Conservation (phyloP, 2,329 filamentous ascomycete genomes). For the Exophiala calicioides region DNA sequence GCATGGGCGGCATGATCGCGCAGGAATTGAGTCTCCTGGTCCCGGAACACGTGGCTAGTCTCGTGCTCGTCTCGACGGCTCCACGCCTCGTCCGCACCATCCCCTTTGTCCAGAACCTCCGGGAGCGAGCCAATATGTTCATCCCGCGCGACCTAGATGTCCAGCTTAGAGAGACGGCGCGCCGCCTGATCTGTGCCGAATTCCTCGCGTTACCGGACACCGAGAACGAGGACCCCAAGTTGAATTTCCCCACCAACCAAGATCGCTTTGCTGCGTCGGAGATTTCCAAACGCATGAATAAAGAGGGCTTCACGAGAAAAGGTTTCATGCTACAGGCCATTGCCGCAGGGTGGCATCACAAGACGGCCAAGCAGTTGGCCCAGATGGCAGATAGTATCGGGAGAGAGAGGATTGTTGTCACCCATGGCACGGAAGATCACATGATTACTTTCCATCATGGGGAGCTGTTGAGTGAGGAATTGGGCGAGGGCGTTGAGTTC, state of each 20-base stretch:
- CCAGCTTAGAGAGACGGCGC: slow-evolving; percentile 64
- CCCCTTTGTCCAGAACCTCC: slow-evolving; percentile 63
- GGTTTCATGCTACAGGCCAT: slow-evolving; percentile 77
- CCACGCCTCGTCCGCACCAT: slow-evolving; percentile 61
- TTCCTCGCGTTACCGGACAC: slow-evolving; percentile 49
- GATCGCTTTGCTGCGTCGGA: slow-evolving; percentile 82
- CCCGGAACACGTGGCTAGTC: slow-evolving; percentile 38
- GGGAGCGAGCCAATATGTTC: slow-evolving; percentile 57
- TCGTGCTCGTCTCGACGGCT: slow-evolving; percentile 64
- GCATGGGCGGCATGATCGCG: slow-evolving; percentile 89
- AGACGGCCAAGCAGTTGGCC: slow-evolving; percentile 66
- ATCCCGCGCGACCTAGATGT: slow-evolving; percentile 71
- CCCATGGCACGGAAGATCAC: slow-evolving; percentile 74
- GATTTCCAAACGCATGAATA: slow-evolving; percentile 67
- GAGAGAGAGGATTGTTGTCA: slow-evolving; percentile 70
- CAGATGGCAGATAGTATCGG: slow-evolving; percentile 69
- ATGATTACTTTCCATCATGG: slow-evolving; percentile 77
- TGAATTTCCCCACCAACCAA: slow-evolving; percentile 69
- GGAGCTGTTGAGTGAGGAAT: slow-evolving; percentile 63
- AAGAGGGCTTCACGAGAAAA: slow-evolving; percentile 60
- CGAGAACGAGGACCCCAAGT: slow-evolving; percentile 30
- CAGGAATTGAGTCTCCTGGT: slow-evolving; percentile 65
- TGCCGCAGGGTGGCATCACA: slow-evolving; percentile 78
- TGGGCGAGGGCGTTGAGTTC: slow-evolving; percentile 59
- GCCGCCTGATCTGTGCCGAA: slow-evolving; percentile 63